phyloP scores from a whole-genome alignment of 1,284 basidiomycete species.

The Ganoderma sinense region DNA sequence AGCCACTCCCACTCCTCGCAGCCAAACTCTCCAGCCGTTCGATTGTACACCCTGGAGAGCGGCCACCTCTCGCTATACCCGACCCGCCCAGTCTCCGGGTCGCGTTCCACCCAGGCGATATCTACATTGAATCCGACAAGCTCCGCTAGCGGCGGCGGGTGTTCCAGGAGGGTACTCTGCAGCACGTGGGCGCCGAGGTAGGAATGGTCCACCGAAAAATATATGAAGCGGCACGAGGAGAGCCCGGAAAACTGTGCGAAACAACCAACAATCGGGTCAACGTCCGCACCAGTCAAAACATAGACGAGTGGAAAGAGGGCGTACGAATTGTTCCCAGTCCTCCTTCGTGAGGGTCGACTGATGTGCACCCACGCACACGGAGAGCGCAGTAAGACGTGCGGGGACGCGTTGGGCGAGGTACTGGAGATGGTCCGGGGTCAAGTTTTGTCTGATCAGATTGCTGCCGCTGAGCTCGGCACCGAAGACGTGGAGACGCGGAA shows the following conservation, averaged over 20 bases:
- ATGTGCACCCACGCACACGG: neutral
- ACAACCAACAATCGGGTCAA: neutral
- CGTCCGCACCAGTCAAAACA: neutral
- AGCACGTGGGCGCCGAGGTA: neutral
- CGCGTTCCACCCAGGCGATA: neutral
- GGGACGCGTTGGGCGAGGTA: neutral
- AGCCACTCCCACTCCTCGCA: slow-evolving; percentile 9
- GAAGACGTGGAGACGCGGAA: neutral
- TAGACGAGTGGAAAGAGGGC: neutral
- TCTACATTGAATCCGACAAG: slow-evolving; percentile 14
- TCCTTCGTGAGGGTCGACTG: neutral
- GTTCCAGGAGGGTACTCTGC: neutral
- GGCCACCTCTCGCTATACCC: neutral
- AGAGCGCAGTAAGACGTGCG: neutral
- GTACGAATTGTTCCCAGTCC: neutral
- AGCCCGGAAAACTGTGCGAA: neutral
- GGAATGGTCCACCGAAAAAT: neutral
- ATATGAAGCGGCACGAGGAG: neutral
- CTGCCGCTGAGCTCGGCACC: neutral
- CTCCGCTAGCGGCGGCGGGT: slow-evolving; percentile 5
- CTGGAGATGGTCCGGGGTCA: neutral
- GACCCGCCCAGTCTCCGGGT: neutral
- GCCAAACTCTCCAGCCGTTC: neutral
- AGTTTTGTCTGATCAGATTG: neutral
- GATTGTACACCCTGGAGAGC: neutral